A percentile compares a stretch with the other conserved stretches of the same genome.
Evolutionary conservation across 2,329 filamentous ascomycete genomes (phyloP).

Genomic region (Ambrosiella cleistominuta): DNA sequence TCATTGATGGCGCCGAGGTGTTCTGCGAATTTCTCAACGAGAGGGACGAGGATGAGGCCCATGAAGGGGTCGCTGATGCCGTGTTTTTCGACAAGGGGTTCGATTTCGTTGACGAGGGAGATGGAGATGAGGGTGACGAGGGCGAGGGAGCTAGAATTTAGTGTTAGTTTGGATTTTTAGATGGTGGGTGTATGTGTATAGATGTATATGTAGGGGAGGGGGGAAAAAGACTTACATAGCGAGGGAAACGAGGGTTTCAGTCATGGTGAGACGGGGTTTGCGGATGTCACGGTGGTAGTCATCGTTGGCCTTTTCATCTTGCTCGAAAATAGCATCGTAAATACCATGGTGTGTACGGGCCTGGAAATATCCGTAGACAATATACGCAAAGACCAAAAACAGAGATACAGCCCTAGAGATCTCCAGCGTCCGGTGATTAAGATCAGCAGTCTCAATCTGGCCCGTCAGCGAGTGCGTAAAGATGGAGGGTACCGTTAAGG

Average conservation of each 20-base stretch:
- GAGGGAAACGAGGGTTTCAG: conserved; percentile 52
- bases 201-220: neutral
- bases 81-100: conserved; percentile 31
- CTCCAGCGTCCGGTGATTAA: conserved; percentile 36
- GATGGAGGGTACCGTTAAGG: conserved; percentile 31
- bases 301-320: conserved; percentile 49
- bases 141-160: conserved; percentile 37
- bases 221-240: conserved; percentile 9
- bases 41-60: conserved; percentile 59
- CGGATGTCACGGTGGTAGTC: conserved; percentile 44
- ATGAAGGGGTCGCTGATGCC: conserved; percentile 36
- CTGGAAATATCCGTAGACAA: conserved; percentile 54
- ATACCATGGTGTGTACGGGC: conserved; percentile 60
- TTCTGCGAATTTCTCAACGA: conserved; percentile 76
- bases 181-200: neutral
- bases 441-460: conserved; percentile 18
- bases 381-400: conserved; percentile 52
- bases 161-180: neutral
- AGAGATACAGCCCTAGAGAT: conserved; percentile 57
- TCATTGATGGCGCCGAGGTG: conserved; percentile 73
- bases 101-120: conserved; percentile 56
- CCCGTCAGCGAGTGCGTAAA: conserved; percentile 32
- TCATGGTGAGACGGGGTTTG: conserved; percentile 48
- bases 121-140: conserved; percentile 60
- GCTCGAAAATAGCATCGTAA: conserved; percentile 55